Conservation (phyloP, 768 basidiomycete species). For the Serpula lacrymans region DNA sequence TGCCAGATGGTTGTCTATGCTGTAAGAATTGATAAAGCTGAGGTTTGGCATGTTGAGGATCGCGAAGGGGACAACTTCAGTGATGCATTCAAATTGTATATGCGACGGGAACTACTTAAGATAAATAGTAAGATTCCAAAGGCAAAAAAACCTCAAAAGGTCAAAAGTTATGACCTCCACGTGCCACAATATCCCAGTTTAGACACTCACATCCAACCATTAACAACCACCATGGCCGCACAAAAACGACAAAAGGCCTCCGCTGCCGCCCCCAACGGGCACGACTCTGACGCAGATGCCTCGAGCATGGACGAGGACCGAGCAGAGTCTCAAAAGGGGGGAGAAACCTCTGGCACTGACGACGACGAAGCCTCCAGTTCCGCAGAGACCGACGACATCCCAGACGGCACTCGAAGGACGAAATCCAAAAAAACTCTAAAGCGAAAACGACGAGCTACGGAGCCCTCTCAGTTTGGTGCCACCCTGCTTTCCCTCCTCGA, state of each 20-base stretch:
- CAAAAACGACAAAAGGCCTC: conserved; percentile 51
- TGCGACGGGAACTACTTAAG: too few species aligned
- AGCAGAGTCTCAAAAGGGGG: conserved; percentile 11
- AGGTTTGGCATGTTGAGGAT: too few species aligned
- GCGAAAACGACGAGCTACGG: conserved; percentile 79
- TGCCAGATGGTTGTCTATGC: too few species aligned
- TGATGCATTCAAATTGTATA: too few species aligned
- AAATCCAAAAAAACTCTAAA: conserved; percentile 82
- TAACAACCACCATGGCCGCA: conserved; percentile 42
- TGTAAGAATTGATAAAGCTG: too few species aligned
- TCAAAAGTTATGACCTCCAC: too few species aligned
- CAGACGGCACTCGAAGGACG: conserved; percentile 45
- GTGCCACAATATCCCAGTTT: too few species aligned
- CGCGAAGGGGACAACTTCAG: too few species aligned
- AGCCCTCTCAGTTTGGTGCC: conserved; percentile 68
- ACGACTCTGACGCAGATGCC: conserved; percentile 14
- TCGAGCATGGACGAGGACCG: conserved; percentile 10
- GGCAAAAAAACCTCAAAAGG: too few species aligned
- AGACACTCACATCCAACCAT: too few species aligned
- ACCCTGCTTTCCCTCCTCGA: conserved; percentile 69
- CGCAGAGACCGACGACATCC: conserved; percentile 62
- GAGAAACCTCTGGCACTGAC: conserved; percentile 16
- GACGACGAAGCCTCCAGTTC: conserved; percentile 24
- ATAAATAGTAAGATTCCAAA: too few species aligned
- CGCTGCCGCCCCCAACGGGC: too few species aligned